Conservation (phyloP, 768 basidiomycete genomes). For the Amanita phalloides region DNA sequence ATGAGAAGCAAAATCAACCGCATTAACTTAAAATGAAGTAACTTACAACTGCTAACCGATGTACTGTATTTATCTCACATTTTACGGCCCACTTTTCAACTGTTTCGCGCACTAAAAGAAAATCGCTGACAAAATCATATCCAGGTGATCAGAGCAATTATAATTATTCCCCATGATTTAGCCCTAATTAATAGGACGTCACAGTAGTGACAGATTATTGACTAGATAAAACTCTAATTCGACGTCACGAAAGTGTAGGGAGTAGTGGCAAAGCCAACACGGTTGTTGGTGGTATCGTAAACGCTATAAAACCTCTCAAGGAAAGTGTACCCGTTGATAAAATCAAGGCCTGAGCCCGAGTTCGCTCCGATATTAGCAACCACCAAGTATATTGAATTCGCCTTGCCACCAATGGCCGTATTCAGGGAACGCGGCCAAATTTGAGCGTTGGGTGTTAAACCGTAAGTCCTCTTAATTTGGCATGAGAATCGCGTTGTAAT, state of each 20-base stretch:
- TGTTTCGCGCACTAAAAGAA: no score
- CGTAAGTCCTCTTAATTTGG: conserved; percentile 29
- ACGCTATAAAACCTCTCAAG: conserved; percentile 55
- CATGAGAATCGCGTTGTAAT: conserved; percentile 21
- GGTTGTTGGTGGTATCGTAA: conserved; percentile 46
- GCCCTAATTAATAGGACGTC: no score
- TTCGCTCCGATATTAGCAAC: conserved; percentile 36
- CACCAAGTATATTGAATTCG: conserved; percentile 42
- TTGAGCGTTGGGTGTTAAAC: conserved; percentile 54
- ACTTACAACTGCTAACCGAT: no score
- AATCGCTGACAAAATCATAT: no score
- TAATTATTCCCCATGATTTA: no score
- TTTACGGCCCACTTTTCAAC: no score
- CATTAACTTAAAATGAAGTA: no score
- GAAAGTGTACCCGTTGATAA: conserved; percentile 23
- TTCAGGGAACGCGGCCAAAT: conserved; percentile 59
- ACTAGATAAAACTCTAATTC: conserved; percentile 15
- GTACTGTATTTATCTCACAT: no score
- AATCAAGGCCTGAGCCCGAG: conserved; percentile 53
- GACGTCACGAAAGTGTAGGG: conserved; percentile 34
- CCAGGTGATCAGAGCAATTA: no score
- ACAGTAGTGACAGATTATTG: no score
- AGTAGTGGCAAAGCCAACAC: conserved; percentile 49
- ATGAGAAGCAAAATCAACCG: no score
- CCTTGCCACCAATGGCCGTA: conserved; percentile 41